These are phyloP conservation scores for Ascoidea asiatica DNA, from an alignment of 805 yeast genomes.

Conservation along the genomic window DNA sequence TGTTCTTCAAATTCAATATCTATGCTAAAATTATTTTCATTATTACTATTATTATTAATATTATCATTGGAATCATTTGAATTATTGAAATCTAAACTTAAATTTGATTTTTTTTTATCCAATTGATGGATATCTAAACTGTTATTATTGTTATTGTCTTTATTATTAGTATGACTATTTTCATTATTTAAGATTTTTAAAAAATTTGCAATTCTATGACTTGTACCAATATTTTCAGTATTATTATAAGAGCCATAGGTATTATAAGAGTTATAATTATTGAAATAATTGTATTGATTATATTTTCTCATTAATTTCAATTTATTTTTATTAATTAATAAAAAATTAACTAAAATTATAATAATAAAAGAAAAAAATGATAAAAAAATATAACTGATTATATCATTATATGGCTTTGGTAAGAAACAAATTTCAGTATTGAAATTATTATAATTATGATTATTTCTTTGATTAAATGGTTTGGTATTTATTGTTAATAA, in stretches of 20 bases:
- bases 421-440: conserved; percentile 39
- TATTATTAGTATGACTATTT: not conserved
- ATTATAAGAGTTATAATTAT: not conserved
- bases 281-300: not conserved
- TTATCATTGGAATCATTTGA: too few relatives aligned
- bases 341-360: conserved; percentile 2
- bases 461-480: conserved; percentile 7
- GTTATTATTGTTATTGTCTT: too few relatives aligned
- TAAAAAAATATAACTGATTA: conserved; percentile 21
- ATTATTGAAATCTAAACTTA: too few relatives aligned
- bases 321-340: too few relatives aligned
- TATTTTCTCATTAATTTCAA: not conserved
- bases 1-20: too few relatives aligned
- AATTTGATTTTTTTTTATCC: too few relatives aligned
- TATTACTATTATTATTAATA: too few relatives aligned
- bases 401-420: conserved; percentile 38
- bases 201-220: not conserved
- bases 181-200: not conserved
- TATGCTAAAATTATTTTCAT: not conserved
- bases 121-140: too few relatives aligned
- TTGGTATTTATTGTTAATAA: conserved; percentile 54
- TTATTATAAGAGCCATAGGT: not conserved
- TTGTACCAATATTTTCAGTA: not conserved
- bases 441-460: conserved; percentile 8
- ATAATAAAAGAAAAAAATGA: conserved; percentile 10